These are phyloP conservation scores for Pelargonium citronellum DNA, from an alignment of 441 rosid species.

Conservation along the genomic window DNA sequence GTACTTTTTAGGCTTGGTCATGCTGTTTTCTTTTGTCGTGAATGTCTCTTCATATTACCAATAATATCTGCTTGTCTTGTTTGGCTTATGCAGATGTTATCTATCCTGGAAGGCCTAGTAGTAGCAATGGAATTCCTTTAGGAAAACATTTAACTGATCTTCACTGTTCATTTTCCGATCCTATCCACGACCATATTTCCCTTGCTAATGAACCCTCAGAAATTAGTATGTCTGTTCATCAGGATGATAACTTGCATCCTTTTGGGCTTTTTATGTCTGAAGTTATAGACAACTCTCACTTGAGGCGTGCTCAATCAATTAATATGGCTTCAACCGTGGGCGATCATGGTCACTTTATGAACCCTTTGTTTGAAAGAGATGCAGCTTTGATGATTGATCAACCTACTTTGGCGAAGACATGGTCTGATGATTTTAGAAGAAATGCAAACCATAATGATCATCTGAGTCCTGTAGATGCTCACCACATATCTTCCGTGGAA, in stretches of 20 bases:
- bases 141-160: conserved; percentile 34
- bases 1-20: conserved; percentile 27
- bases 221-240: conserved; percentile 35
- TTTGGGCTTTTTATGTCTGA: conserved; percentile 82
- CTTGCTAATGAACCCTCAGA: conserved; percentile 34
- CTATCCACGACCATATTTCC: conserved; percentile 31
- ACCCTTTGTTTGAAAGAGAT: not conserved
- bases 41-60: conserved; percentile 7
- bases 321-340: conserved; percentile 32
- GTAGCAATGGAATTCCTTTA: conserved; percentile 31
- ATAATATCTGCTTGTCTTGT: not conserved
- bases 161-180: conserved; percentile 27
- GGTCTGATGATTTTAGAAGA: conserved; percentile 47
- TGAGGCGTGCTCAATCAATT: conserved; percentile 40
- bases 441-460: conserved; percentile 36
- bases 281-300: conserved; percentile 42
- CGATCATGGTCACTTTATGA: not conserved
- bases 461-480: conserved; percentile 44
- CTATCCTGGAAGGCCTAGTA: conserved; percentile 64
- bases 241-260: conserved; percentile 59
- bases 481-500: conserved; percentile 41
- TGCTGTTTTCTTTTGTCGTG: conserved; percentile 15
- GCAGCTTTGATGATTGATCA: conserved; percentile 30
- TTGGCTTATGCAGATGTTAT: conserved; percentile 44
- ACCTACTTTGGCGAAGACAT: conserved; percentile 36